Percentiles rank a stretch among this genome's conserved stretches.
Evolutionary conservation across 2,329 filamentous ascomycete species (phyloP).

Genomic region (Fusarium nygamai): DNA sequence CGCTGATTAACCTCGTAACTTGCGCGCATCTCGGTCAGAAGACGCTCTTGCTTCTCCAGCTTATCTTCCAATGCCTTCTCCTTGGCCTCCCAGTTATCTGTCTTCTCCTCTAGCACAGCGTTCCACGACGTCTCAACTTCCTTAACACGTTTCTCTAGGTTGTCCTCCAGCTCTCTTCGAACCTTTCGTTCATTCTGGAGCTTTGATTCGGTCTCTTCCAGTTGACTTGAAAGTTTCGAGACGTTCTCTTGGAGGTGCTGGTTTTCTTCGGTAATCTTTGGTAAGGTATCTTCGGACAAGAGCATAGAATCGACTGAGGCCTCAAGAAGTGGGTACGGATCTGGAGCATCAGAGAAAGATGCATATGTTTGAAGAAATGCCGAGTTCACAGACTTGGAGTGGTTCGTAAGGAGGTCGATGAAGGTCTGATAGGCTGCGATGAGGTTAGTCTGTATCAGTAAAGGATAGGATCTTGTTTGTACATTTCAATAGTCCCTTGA

Average conservation of each 20-base stretch:
- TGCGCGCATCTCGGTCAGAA: slow-evolving; percentile 94
- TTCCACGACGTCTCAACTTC: slow-evolving; percentile 92
- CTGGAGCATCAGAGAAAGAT: slow-evolving; percentile 91
- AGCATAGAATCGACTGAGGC: slow-evolving; percentile 95
- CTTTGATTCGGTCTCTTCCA: slow-evolving; percentile 83
- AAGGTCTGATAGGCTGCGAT: slow-evolving; percentile 89
- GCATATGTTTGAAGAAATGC: slow-evolving; percentile 94
- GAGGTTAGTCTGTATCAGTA: slow-evolving; percentile 8
- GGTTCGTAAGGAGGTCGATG: slow-evolving; percentile 94
- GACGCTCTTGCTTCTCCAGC: slow-evolving; percentile 89
- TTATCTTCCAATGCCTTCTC: slow-evolving; percentile 93
- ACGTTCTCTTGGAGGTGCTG: slow-evolving; percentile 85
- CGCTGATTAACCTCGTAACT: slow-evolving; percentile 97
- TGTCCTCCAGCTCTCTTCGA: slow-evolving; percentile 79
- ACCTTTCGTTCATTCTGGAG: slow-evolving; percentile 81
- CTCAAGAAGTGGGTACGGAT: slow-evolving; percentile 95
- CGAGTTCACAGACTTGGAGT: slow-evolving; percentile 93
- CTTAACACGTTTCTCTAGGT: slow-evolving; percentile 81
- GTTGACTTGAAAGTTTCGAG: slow-evolving; percentile 76
- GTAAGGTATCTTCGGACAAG: slow-evolving; percentile 89
- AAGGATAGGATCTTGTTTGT: background rate
- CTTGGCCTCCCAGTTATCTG: slow-evolving; percentile 95
- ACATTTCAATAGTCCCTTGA: slow-evolving; percentile 92
- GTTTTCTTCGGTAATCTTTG: slow-evolving; percentile 89
- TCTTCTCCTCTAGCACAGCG: slow-evolving; percentile 90